Base-by-base conservation (phyloP, 768 basidiomycete genomes). In the Steccherinum ochraceum region DNA sequence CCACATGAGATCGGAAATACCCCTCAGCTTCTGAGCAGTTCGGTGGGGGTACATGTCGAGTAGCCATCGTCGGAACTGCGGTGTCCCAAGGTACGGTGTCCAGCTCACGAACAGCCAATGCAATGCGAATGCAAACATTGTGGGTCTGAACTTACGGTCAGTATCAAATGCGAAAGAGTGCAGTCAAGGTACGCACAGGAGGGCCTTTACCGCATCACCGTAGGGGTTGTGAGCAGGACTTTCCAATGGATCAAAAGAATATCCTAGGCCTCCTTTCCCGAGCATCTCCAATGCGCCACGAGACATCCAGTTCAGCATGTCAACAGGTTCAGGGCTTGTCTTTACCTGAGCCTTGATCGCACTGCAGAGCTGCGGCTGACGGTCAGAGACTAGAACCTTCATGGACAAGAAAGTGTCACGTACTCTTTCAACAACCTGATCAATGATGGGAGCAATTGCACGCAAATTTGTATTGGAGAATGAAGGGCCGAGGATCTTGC, bases 261-360 rank as follows among this genome's bases (percentile, higher is more conserved):
- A 56, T 20, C 61, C 63, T 12, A 64, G 49, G 1, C 63, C 60
- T 2, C 54, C 63, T 42, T 57, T 56, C 2, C 62, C 60, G 52
- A 64, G 59, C 45, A 56, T 52, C 52, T 64, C 62, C 21, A 62
- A 58, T 42, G 63, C 63, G 7, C 56, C 51, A 25, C 63, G 57
- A 30, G 54, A 54, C 56, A 64, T 58, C 59, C 59, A 62, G 26
- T 56, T 49, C 12, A 60, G 56, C 52, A 64, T 56, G 51, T 64
- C 59, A 20, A 64, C 53, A 45, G 60, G 59, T 42, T 50, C 52
- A 30, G 46, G 56, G 13, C 35, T 24, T 19, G 45, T 42, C 21
- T 12, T n/a, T 18, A 58, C 48, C 16, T 56, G 50, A 24, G 48
- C 35, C 20, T 49, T 46, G 27, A 60, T 58, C 39, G 55, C 59